Percentiles rank a stretch among this genome's conserved stretches.
These are phyloP conservation scores for Talaromyces thailandensis DNA, from an alignment of 495 filamentous ascomycete genomes.

Conservation along the genomic window DNA sequence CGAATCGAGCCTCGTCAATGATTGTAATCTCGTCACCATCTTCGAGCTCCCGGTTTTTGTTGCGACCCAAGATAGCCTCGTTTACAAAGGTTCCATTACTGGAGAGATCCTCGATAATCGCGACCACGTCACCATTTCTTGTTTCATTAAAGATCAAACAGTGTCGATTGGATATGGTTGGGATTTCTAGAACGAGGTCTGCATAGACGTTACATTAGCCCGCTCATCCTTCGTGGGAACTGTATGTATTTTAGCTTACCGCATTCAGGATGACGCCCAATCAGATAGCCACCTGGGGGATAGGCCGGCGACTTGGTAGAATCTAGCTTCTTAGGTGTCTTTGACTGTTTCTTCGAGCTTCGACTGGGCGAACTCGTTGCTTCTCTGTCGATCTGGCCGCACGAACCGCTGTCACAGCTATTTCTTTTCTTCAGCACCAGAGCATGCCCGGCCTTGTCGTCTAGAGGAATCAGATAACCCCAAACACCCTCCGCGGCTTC, in stretches of 20 bases:
- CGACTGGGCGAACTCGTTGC: slow-evolving; percentile 42
- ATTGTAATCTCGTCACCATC: slow-evolving; percentile 87
- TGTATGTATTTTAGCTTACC: slow-evolving; percentile 45
- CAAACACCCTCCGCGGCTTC: slow-evolving; percentile 79
- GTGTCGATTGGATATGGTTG: slow-evolving; percentile 91
- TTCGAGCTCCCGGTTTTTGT: slow-evolving; percentile 77
- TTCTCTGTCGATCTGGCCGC: slow-evolving; percentile 17
- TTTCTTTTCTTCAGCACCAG: slow-evolving; percentile 64
- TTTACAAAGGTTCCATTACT: slow-evolving; percentile 97
- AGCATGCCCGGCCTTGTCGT: slow-evolving; percentile 55
- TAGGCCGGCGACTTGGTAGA: slow-evolving; percentile 27
- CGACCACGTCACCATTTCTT: slow-evolving; percentile 66
- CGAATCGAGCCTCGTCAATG: slow-evolving; percentile 70
- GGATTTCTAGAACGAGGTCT: slow-evolving; percentile 74
- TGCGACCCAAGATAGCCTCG: slow-evolving; percentile 81
- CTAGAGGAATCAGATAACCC: slow-evolving; percentile 85
- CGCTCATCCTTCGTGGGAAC: not conserved
- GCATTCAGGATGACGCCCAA: slow-evolving; percentile 90
- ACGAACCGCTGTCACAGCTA: slow-evolving; percentile 35
- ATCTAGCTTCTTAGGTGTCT: slow-evolving; percentile 4
- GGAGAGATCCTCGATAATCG: slow-evolving; percentile 85
- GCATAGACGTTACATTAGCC: slow-evolving; percentile 11
- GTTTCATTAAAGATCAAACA: slow-evolving; percentile 86
- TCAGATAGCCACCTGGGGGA: slow-evolving; percentile 76
- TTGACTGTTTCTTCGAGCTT: slow-evolving; percentile 2